Conservation (phyloP, 352 stramenopile genomes). For the Phytophthora fragariae region DNA sequence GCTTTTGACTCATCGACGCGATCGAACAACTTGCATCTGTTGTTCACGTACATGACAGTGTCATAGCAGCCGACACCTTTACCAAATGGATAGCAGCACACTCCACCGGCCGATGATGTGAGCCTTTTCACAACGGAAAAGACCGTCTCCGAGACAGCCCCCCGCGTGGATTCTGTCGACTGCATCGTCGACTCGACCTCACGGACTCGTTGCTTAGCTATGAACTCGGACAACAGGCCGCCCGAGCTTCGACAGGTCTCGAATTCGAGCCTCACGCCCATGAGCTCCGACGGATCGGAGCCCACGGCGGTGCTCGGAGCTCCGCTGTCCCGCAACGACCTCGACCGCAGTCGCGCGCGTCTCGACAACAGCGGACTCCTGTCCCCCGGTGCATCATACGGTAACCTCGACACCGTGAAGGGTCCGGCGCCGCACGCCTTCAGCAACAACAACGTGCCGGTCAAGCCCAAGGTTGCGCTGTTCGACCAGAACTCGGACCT, state of each 20-base stretch:
- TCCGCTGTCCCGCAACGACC: slow-evolving; percentile 32
- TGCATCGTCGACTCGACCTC: slow-evolving; percentile 17
- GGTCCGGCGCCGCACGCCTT: slow-evolving; percentile 32
- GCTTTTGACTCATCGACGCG: no score
- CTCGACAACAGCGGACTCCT: slow-evolving; percentile 27
- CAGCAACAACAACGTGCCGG: slow-evolving; percentile 35
- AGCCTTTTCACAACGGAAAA: slow-evolving; percentile 39
- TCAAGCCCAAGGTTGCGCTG: slow-evolving; percentile 44
- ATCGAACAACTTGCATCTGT: no score
- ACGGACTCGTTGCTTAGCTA: slow-evolving; percentile 12
- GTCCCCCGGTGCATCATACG: slow-evolving; percentile 33
- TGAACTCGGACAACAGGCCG: slow-evolving; percentile 17
- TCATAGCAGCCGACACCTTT: slow-evolving; percentile 23
- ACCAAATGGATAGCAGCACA: slow-evolving; percentile 7
- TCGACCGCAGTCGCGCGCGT: slow-evolving; percentile 29
- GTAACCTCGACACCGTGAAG: slow-evolving; percentile 38
- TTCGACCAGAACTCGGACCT: slow-evolving; percentile 43
- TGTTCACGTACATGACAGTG: no score
- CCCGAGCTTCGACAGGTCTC: slow-evolving; percentile 36
- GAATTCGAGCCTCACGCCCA: slow-evolving; percentile 29
- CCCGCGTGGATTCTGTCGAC: slow-evolving; percentile 6
- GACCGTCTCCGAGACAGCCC: slow-evolving; percentile 24
- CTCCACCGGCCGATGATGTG: slow-evolving; percentile 13
- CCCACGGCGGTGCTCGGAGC: slow-evolving; percentile 39
- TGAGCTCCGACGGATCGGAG: slow-evolving; percentile 37